Percentiles rank a stretch among this genome's conserved stretches.
Evolutionary conservation across 2,329 filamentous ascomycete species (phyloP).

Genomic region (Venturiaceae sp.): DNA sequence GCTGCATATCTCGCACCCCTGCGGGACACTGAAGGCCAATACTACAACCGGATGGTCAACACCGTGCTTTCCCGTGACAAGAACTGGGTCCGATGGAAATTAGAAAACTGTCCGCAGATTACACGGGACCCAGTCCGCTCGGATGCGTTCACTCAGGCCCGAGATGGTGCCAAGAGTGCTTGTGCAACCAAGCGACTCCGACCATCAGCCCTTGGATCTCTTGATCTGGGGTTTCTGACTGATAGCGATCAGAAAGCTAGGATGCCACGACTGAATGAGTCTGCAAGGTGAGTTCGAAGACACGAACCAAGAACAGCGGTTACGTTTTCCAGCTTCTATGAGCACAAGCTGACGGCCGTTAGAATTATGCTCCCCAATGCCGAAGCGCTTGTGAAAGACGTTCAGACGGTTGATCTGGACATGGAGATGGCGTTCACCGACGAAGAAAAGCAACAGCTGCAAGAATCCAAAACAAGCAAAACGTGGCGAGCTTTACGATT

Average conservation of each 20-base stretch:
- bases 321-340: constrained; percentile 10
- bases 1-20: constrained; percentile 75
- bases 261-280: constrained; percentile 60
- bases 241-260: constrained; percentile 49
- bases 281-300: constrained; percentile 36
- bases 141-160: constrained; percentile 59
- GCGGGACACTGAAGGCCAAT: constrained; percentile 68
- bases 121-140: constrained; percentile 63
- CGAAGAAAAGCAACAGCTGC: constrained; percentile 48
- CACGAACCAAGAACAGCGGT: background rate
- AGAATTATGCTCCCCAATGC: constrained; percentile 1
- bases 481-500: constrained; percentile 83
- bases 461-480: constrained; percentile 73
- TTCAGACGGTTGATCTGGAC: constrained; percentile 74
- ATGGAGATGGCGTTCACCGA: constrained; percentile 67
- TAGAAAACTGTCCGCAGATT: constrained; percentile 84
- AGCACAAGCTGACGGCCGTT: constrained; percentile 7
- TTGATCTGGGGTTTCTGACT: constrained; percentile 70
- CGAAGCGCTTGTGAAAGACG: constrained; percentile 53
- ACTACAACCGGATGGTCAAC: constrained; percentile 94
- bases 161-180: constrained; percentile 52
- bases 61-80: constrained; percentile 93
- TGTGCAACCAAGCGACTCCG: constrained; percentile 64
- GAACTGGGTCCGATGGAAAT: constrained; percentile 99
- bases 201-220: constrained; percentile 57